phyloP scores from a whole-genome alignment of 352 stramenopile species.

The Phytophthora citricola region DNA sequence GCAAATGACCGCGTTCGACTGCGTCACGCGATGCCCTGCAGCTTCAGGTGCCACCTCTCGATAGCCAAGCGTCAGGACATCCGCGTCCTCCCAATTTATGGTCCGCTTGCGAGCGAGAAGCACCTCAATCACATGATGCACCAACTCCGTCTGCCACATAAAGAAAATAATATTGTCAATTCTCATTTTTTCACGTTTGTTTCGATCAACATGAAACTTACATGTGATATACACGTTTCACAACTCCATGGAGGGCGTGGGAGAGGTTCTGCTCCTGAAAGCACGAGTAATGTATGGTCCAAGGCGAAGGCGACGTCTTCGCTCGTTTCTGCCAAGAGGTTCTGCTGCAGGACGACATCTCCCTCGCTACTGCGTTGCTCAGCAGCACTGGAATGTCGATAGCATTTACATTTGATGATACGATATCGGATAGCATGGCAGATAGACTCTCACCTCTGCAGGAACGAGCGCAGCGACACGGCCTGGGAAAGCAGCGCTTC shows the following conservation, averaged over 20 bases:
- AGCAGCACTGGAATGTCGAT: conserved; percentile 21
- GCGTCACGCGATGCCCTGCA: conserved; percentile 55
- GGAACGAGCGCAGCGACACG: conserved; percentile 46
- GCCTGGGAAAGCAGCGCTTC: conserved; percentile 38
- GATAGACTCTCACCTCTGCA: conserved; percentile 38
- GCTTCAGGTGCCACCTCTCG: conserved; percentile 49
- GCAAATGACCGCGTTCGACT: conserved; percentile 72
- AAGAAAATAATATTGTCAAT: neutral
- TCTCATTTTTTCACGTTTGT: neutral
- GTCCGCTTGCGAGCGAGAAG: conserved; percentile 50
- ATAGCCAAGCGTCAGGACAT: conserved; percentile 78
- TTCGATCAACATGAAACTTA: conserved; percentile 14
- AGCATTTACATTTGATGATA: neutral
- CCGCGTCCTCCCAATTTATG: conserved; percentile 51
- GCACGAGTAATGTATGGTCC: conserved; percentile 49
- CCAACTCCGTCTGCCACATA: conserved; percentile 46
- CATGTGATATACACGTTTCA: conserved; percentile 41
- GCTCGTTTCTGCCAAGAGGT: conserved; percentile 16
- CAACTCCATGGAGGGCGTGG: conserved; percentile 44
- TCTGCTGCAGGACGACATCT: conserved; percentile 13
- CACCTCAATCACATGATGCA: conserved; percentile 59
- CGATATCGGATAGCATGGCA: neutral
- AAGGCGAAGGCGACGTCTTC: conserved; percentile 37
- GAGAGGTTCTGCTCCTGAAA: conserved; percentile 15
- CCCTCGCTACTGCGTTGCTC: conserved; percentile 6